Percentiles rank a stretch among this genome's conserved stretches.
These are phyloP conservation scores for Nitzschia inconspicua DNA, from an alignment of 108 stramenopile species.

Conservation along the genomic window DNA sequence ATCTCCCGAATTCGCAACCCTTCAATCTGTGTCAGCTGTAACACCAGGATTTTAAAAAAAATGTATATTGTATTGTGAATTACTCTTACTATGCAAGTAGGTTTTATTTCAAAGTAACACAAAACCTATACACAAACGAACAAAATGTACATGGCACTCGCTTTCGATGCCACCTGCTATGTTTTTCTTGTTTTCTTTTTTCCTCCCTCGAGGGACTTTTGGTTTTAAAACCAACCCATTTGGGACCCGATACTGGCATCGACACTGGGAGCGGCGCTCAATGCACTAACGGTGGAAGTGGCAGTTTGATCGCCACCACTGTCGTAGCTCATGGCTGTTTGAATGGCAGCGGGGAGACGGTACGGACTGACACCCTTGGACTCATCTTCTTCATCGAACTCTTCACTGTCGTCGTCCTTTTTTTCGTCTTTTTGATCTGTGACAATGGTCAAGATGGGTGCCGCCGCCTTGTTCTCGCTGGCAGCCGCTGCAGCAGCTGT, in stretches of 20 bases:
- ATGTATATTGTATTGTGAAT: no score
- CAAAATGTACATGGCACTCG: no score
- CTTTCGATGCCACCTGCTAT: no score
- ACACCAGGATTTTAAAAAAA: no score
- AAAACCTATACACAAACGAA: no score
- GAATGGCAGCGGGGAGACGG: background rate
- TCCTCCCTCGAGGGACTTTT: no score
- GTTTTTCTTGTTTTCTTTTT: no score
- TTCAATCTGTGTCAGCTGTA: no score
- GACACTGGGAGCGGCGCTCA: conserved; percentile 11
- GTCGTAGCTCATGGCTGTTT: background rate
- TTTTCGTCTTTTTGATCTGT: background rate
- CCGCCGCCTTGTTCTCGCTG: background rate
- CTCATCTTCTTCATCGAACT: background rate
- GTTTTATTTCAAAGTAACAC: no score
- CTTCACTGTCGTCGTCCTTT: conserved; percentile 8
- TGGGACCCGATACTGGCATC: background rate
- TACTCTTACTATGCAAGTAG: no score
- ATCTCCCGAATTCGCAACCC: no score
- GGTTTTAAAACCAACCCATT: conserved; percentile 16
- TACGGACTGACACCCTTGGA: background rate
- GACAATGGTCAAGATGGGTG: background rate
- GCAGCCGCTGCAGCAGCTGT: background rate
- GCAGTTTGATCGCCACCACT: background rate
- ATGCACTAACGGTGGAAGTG: background rate